Conservation (phyloP, 305 asterid species). For the Caryopteris hybrid region DNA sequence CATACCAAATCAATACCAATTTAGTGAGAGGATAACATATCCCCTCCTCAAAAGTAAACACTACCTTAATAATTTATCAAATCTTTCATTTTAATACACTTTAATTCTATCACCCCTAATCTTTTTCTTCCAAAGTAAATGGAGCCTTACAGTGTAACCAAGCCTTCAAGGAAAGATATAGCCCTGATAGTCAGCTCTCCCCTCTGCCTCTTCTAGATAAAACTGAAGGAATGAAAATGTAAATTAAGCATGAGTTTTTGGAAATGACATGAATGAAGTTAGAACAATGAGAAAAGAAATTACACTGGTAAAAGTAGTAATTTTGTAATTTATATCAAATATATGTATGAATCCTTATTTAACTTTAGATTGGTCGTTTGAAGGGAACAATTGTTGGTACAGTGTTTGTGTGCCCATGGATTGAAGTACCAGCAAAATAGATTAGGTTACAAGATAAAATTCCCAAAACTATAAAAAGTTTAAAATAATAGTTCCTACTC, state of each 20-base stretch:
- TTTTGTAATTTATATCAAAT: too few species aligned
- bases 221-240: slow-evolving; percentile 50
- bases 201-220: slow-evolving; percentile 90
- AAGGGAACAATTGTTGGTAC: not conserved
- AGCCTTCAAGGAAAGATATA: slow-evolving; percentile 89
- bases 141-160: slow-evolving; percentile 66
- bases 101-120: too few species aligned
- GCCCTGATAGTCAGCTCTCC: slow-evolving; percentile 88
- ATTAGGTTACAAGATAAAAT: not conserved
- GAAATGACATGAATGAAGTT: not conserved
- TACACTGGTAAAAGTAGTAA: not conserved
- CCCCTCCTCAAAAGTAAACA: too few species aligned
- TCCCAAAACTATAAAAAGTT: not conserved
- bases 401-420: not conserved
- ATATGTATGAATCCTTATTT: not conserved
- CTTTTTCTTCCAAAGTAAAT: too few species aligned
- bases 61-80: too few species aligned
- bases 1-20: too few species aligned
- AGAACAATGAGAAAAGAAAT: slow-evolving; percentile 3
- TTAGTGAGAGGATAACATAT: too few species aligned
- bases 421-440: not conserved
- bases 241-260: slow-evolving; percentile 2
- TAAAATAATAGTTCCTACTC: not conserved
- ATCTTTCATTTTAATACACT: too few species aligned
- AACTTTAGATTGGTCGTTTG: not conserved